phyloP scores from a whole-genome alignment of 2,329 filamentous ascomycete species.

The Colletotrichum sp. region DNA sequence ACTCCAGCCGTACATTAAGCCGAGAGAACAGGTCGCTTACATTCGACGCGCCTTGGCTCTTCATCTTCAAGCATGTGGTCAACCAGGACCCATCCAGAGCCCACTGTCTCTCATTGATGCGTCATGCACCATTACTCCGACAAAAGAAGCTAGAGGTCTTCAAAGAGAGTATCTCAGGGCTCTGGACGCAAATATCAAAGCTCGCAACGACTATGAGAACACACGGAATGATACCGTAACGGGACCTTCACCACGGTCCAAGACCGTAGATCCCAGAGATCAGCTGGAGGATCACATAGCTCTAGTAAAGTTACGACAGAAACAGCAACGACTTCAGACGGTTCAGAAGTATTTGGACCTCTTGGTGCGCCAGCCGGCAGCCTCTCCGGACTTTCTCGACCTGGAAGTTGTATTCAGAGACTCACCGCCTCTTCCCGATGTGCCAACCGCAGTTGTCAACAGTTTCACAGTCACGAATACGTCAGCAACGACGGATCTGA shows the following conservation, averaged over 20 bases:
- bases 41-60: conserved; percentile 61
- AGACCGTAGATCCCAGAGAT: conserved; percentile 8
- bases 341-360: conserved; percentile 57
- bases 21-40: conserved; percentile 61
- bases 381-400: conserved; percentile 54
- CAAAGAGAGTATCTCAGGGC: conserved; percentile 62
- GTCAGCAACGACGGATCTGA: conserved; percentile 45
- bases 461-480: conserved; percentile 50
- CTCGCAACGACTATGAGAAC: conserved; percentile 51
- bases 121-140: conserved; percentile 36
- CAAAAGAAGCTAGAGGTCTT: conserved; percentile 48
- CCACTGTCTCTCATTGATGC: conserved; percentile 55
- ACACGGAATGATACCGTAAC: conserved; percentile 25
- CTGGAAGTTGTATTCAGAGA: conserved; percentile 52
- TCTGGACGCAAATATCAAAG: conserved; percentile 56
- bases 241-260: conserved; percentile 18
- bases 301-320: conserved; percentile 56
- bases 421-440: conserved; percentile 48
- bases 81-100: conserved; percentile 44
- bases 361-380: conserved; percentile 57
- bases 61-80: conserved; percentile 54
- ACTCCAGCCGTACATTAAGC: conserved; percentile 59
- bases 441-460: conserved; percentile 59
- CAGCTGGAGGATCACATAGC: conserved; percentile 56
- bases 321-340: conserved; percentile 53